Evolutionary conservation across 257 asterid genomes (phyloP).

Genomic region (Solanum pinnatisectum): DNA sequence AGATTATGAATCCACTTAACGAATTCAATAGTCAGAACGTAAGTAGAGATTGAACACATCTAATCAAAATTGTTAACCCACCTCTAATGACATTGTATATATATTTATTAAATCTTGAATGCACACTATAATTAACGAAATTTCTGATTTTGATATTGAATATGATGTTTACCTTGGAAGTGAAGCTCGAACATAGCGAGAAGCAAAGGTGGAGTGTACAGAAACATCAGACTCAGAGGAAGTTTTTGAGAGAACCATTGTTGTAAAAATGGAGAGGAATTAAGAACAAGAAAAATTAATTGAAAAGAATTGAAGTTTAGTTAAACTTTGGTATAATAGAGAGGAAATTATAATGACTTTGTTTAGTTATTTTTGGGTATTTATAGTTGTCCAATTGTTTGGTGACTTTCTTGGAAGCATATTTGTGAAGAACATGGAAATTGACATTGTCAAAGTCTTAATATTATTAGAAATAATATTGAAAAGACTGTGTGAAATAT

Average conservation of each 20-base stretch:
- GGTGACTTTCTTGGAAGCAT: background rate
- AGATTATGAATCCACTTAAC: background rate
- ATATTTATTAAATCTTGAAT: background rate
- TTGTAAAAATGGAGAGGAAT: background rate
- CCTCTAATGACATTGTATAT: background rate
- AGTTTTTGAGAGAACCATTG: slow-evolving; percentile 12
- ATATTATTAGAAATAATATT: background rate
- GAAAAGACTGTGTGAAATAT: background rate
- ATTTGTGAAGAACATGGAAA: background rate
- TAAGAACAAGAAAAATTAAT: background rate
- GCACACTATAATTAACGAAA: background rate
- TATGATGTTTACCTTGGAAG: slow-evolving; percentile 1
- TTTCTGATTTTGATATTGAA: background rate
- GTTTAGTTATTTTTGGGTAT: background rate
- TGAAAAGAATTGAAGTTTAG: background rate
- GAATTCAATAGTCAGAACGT: background rate
- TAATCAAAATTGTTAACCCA: background rate
- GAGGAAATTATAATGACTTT: background rate
- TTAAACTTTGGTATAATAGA: background rate
- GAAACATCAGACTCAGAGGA: slow-evolving; percentile 9
- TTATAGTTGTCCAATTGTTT: background rate
- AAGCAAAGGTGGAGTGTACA: slow-evolving; percentile 7
- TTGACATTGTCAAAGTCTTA: background rate
- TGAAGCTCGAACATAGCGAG: slow-evolving; percentile 16
- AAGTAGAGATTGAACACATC: background rate